Conservation (phyloP, 2,329 filamentous ascomycete species). For the Neophaeococcomyces mojaviensis region DNA sequence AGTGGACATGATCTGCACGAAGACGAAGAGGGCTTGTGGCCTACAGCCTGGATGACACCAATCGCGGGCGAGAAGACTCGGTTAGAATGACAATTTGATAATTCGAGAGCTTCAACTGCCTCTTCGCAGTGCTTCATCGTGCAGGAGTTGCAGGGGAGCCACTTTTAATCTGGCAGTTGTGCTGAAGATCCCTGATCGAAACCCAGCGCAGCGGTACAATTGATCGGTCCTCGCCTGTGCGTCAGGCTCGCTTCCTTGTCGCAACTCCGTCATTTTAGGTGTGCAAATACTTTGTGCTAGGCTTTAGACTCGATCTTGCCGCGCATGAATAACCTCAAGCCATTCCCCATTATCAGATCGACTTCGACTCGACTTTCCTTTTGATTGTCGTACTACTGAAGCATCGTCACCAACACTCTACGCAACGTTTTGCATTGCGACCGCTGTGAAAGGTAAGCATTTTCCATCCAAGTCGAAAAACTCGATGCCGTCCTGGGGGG, state of each 20-base stretch:
- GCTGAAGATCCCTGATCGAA: neutral
- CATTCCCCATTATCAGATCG: neutral
- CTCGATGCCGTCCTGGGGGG: too few species aligned
- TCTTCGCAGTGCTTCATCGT: neutral
- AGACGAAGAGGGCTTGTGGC: too few species aligned
- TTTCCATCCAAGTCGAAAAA: too few species aligned
- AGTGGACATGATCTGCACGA: neutral
- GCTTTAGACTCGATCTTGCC: slow-evolving; percentile 1
- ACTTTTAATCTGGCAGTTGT: slow-evolving; percentile 4
- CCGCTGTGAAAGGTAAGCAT: neutral
- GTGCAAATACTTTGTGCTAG: neutral
- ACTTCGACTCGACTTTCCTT: slow-evolving; percentile 9
- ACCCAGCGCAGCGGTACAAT: slow-evolving; percentile 5
- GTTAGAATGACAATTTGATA: neutral
- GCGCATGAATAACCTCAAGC: slow-evolving; percentile 6
- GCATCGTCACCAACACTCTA: neutral
- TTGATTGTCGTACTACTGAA: neutral
- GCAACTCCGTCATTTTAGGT: neutral
- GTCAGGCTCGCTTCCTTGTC: slow-evolving; percentile 1
- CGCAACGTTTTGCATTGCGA: neutral
- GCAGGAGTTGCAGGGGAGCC: slow-evolving; percentile 1
- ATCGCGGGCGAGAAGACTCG: neutral
- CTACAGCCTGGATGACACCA: neutral
- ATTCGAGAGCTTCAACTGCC: neutral
- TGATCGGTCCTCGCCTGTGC: slow-evolving; percentile 4